A percentile compares a stretch with the other conserved stretches of the same genome.
phyloP scores from a whole-genome alignment of 306 rosid genomes.

The Cucumis hystrix region DNA sequence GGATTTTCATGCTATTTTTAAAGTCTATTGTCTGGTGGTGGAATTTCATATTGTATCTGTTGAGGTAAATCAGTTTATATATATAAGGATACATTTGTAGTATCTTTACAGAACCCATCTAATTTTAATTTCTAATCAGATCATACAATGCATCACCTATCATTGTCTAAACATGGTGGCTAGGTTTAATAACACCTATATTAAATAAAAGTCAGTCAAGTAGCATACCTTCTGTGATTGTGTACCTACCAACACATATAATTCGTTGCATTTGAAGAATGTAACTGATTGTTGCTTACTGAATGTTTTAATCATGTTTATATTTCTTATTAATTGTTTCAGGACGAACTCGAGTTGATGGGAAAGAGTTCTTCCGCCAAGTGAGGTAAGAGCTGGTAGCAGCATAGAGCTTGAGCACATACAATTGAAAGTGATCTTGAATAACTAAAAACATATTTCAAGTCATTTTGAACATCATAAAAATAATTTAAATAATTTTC shows the following conservation, averaged over 20 bases:
- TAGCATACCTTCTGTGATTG: background rate
- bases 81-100: too few species aligned
- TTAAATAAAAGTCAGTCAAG: background rate
- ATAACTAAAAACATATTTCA: too few species aligned
- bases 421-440: background rate
- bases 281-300: background rate
- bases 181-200: background rate
- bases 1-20: too few species aligned
- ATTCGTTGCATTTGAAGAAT: background rate
- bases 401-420: background rate
- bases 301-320: background rate
- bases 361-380: constrained; percentile 93
- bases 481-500: too few species aligned
- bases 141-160: background rate
- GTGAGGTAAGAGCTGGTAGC: constrained; percentile 48
- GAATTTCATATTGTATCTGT: too few species aligned
- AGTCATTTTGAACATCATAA: too few species aligned
- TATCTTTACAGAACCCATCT: too few species aligned
- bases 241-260: background rate
- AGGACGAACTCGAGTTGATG: constrained; percentile 86
- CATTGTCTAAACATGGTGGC: background rate
- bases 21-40: too few species aligned
- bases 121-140: background rate
- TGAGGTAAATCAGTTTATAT: too few species aligned
- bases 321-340: constrained; percentile 1